Evolutionary conservation across 306 rosid genomes (phyloP).

Genomic region (Vicia sativa): DNA sequence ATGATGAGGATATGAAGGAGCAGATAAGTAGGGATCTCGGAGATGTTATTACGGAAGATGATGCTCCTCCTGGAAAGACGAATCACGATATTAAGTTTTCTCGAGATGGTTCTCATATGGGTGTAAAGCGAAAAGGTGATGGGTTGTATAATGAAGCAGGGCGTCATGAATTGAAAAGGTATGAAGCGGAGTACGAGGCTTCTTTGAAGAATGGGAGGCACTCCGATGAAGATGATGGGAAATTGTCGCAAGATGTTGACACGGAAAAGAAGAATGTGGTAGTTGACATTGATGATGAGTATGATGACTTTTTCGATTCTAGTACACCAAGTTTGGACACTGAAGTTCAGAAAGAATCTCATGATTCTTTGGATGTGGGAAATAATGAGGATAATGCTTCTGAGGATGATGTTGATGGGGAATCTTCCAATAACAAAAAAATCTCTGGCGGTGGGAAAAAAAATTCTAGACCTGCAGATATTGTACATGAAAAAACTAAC

Average conservation of each 20-base stretch:
- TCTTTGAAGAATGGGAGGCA: slow-evolving; percentile 58
- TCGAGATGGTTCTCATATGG: slow-evolving; percentile 41
- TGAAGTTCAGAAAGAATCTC: slow-evolving; percentile 49
- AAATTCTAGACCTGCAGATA: slow-evolving; percentile 51
- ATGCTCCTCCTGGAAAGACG: slow-evolving; percentile 38
- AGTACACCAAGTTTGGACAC: slow-evolving; percentile 35
- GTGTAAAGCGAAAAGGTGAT: slow-evolving; percentile 51
- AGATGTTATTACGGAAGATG: slow-evolving; percentile 41
- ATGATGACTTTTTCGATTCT: slow-evolving; percentile 73
- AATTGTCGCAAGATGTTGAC: slow-evolving; percentile 42
- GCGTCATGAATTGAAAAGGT: slow-evolving; percentile 83
- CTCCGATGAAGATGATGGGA: slow-evolving; percentile 37
- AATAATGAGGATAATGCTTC: slow-evolving; percentile 40
- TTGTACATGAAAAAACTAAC: slow-evolving; percentile 43
- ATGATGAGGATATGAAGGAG: slow-evolving; percentile 67
- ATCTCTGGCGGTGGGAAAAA: slow-evolving; percentile 39
- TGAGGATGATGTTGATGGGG: slow-evolving; percentile 50
- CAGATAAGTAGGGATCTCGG: slow-evolving; percentile 37
- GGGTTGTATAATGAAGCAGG: slow-evolving; percentile 98
- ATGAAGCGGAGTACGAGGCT: slow-evolving; percentile 91
- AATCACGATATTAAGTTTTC: slow-evolving; percentile 45
- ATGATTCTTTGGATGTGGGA: slow-evolving; percentile 42
- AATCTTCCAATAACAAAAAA: slow-evolving; percentile 41
- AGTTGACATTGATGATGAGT: slow-evolving; percentile 70
- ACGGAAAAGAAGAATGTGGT: slow-evolving; percentile 48